Conservation (phyloP, 306 rosid species). For the Trichosanthes truncata region DNA sequence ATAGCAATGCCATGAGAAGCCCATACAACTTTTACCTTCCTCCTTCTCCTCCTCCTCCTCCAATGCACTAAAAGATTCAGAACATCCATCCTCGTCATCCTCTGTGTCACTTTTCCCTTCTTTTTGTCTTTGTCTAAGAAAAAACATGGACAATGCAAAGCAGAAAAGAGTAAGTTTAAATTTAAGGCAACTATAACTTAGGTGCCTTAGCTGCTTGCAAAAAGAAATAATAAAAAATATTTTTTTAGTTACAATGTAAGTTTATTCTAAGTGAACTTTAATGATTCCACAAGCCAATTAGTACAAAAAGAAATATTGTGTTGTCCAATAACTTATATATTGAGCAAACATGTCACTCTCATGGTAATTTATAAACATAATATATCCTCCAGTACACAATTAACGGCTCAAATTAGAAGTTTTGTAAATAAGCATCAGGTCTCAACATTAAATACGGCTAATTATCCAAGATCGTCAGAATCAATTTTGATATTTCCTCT, state of each 20-base stretch:
- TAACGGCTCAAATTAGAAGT: neutral
- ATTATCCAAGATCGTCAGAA: neutral
- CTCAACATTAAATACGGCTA: neutral
- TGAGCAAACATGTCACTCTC: neutral
- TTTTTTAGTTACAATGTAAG: neutral
- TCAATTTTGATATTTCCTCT: neutral
- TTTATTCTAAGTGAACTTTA: neutral
- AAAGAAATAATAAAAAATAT: neutral
- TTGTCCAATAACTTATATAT: neutral
- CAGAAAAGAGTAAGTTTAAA: neutral
- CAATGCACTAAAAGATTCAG: constrained; percentile 26
- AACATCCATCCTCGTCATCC: constrained; percentile 19
- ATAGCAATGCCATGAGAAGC: neutral
- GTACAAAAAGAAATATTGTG: neutral
- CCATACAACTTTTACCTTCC: constrained; percentile 34
- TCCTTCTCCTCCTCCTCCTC: constrained; percentile 16
- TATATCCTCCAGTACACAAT: neutral
- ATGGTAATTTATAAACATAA: neutral
- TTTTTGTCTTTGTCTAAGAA: constrained; percentile 44
- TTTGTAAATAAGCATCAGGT: neutral
- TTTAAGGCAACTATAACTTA: neutral
- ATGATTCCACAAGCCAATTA: neutral
- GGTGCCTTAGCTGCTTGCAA: neutral
- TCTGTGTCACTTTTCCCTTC: constrained; percentile 32
- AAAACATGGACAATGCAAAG: neutral